Base-by-base conservation (phyloP, 352 stramenopile species). In the Globisporangium nagaii region DNA sequence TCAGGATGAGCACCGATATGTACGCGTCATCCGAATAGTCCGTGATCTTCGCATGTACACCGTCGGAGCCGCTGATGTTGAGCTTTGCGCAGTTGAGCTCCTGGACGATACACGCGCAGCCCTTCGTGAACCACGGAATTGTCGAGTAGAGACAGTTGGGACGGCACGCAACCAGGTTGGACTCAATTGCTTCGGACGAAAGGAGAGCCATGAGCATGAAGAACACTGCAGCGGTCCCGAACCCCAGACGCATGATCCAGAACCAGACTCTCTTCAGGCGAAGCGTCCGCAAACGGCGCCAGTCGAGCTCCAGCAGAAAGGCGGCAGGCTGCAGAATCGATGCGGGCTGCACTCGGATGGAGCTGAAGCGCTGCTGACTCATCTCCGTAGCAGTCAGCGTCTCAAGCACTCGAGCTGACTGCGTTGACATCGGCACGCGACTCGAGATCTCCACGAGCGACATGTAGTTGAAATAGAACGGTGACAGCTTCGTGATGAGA, bases 391-490 rank as follows among this genome's bases (percentile, higher is more conserved):
- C 19, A 19, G 25, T 17, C 20, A n/a, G 1, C 10, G 9, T 2
- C 2, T 39, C 5, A 6, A 42, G 36, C 17, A 17, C 7, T n/a
- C 19, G 34, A 2, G 34, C 34, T 20, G 34, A 12, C 34, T 39
- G 4, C 4, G 9, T 20, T 11, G 24, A 4, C 25, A 12, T 22
- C 32, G 45, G 12, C 17, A 44, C 12, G 13, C 25, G 24, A 34
- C 22, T 54, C 15, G 47, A 44, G 47, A 54, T 54, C 47, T 54
- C 35, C 22, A 45, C 47, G 24, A 54, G 34, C 34, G 47, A 54
- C 34, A 54, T 20, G 34, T 54, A 54, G 47, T 54, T 54, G 34
- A 54, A 41, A 5, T 41, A 54, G 24, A 54, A 54, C 24, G 47
- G 47, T 24, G 35, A 54, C 3, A 54, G 3, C 24, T 54, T 54